These are phyloP conservation scores for Fusarium torulosum DNA, from an alignment of 2,329 filamentous ascomycete species.

Conservation along the genomic window DNA sequence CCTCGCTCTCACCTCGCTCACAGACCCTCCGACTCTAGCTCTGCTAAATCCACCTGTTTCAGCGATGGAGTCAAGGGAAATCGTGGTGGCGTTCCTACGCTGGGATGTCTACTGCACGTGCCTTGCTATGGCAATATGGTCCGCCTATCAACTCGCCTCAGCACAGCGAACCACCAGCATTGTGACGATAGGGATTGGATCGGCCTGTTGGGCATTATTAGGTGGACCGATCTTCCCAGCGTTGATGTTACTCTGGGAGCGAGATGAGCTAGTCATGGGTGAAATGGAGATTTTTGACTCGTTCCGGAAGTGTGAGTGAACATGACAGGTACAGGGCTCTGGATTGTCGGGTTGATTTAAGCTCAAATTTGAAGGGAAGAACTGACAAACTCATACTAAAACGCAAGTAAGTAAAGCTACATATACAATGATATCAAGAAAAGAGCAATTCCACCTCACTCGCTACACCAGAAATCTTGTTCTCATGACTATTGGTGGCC, in stretches of 20 bases:
- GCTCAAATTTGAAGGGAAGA: background rate
- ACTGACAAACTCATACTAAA: background rate
- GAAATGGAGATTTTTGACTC: background rate
- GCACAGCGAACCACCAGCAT: background rate
- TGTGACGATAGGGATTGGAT: background rate
- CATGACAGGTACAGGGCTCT: too few species aligned
- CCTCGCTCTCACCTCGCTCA: constrained; percentile 30
- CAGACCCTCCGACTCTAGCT: constrained; percentile 28
- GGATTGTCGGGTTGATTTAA: too few species aligned
- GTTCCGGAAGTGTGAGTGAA: constrained; percentile 18
- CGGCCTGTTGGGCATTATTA: constrained; percentile 6
- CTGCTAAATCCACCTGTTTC: constrained; percentile 26
- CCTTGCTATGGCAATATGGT: constrained; percentile 33
- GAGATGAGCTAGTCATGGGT: constrained; percentile 23
- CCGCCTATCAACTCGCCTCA: constrained; percentile 24
- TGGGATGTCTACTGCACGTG: constrained; percentile 44
- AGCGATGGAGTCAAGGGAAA: constrained; percentile 10
- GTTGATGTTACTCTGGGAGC: constrained; percentile 33
- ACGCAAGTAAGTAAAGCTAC: background rate
- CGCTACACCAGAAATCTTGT: background rate
- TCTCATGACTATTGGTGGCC: background rate
- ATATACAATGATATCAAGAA: constrained; percentile 10
- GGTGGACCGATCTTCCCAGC: constrained; percentile 39
- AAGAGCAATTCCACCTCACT: constrained; percentile 1
- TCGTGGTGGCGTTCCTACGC: constrained; percentile 39